These are phyloP conservation scores for Sphagnum fallax DNA, from an alignment of 228 moss, liverwort and hornwort species.

Conservation along the genomic window DNA sequence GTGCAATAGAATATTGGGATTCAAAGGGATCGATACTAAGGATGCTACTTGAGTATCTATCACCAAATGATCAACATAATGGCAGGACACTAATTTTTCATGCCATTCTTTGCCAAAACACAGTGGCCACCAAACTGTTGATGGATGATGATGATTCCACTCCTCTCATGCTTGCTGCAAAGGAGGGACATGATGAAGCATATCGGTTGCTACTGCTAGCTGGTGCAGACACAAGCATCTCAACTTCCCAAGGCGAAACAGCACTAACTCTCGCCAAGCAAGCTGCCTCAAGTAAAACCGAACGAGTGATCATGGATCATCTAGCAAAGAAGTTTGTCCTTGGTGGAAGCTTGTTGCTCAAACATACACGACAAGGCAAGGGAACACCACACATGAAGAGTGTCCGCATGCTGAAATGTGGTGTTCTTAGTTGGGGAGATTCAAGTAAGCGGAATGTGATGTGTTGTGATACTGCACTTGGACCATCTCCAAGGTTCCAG, in stretches of 20 bases:
- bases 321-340: conserved; percentile 31
- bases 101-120: conserved; percentile 37
- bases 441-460: conserved; percentile 32
- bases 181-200: conserved; percentile 41
- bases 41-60: conserved; percentile 26
- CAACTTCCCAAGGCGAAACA: conserved; percentile 31
- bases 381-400: conserved; percentile 32
- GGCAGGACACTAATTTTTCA: conserved; percentile 43
- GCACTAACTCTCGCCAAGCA: conserved; percentile 34
- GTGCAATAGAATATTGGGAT: conserved; percentile 58
- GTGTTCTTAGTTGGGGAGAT: conserved; percentile 39
- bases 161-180: conserved; percentile 39
- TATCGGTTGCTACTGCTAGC: conserved; percentile 32
- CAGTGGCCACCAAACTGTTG: conserved; percentile 26
- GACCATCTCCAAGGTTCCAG: conserved; percentile 25
- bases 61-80: conserved; percentile 34
- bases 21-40: conserved; percentile 23
- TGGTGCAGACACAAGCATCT: conserved; percentile 30
- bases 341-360: conserved; percentile 19
- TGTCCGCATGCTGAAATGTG: conserved; percentile 27
- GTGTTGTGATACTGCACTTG: conserved; percentile 24
- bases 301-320: conserved; percentile 38
- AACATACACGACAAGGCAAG: conserved; percentile 40
- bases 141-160: conserved; percentile 38
- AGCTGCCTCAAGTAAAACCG: conserved; percentile 30